Evolutionary conservation across 2,329 filamentous ascomycete species (phyloP), one percentile per base, ranked within the genome.

Genomic region (Sphaerostilbella broomeana): DNA sequence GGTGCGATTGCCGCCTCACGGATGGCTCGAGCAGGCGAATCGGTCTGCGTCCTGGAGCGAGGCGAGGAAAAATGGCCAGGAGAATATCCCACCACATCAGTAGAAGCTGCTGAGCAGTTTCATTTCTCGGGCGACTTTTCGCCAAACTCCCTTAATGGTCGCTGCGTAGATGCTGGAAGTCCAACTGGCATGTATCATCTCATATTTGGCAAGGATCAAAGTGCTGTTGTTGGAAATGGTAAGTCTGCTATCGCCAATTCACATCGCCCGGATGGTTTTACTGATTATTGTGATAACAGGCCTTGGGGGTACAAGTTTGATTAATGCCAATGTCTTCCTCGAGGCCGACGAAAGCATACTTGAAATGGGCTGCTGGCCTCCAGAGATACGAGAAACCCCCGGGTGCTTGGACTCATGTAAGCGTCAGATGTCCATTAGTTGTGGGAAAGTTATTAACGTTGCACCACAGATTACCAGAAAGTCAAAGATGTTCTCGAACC

Each of bases 271-370:
- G n/a, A n/a, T n/a, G n/a, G n/a, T n/a, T n/a, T 45, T 13, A 11
- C 20, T n/a, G 9, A 32, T 9, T n/a, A 6, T 26, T 73, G 69
- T 22, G 13, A 6, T 20, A 24, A 7, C 15, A 49, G 48, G 77
- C 2, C 72, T 84, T 20, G 80, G 79, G 9, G 79, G 79, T 8
- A 80, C 77, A 2, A 81, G 76, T 53, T 55, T 84, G 19, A 69
- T 84, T 27, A 84, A 84, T 46, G 77, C 79, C 8, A 83, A 83
- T 50, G 73, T 84, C 2, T 84, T 80, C 48, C 60, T 83, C 12
- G 68, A 75, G 47, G 72, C 77, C 3, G 76, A 81, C 40, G 54
- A 70, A 11, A 63, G 65, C 4, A 75, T 75, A 0, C 56, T 84
- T 40, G 53, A 57, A 2, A 64, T 76, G 58, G 62, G 68, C 2